Evolutionary conservation across 768 basidiomycete genomes (phyloP).

Genomic region (Phlebiopsis flavidoalba): DNA sequence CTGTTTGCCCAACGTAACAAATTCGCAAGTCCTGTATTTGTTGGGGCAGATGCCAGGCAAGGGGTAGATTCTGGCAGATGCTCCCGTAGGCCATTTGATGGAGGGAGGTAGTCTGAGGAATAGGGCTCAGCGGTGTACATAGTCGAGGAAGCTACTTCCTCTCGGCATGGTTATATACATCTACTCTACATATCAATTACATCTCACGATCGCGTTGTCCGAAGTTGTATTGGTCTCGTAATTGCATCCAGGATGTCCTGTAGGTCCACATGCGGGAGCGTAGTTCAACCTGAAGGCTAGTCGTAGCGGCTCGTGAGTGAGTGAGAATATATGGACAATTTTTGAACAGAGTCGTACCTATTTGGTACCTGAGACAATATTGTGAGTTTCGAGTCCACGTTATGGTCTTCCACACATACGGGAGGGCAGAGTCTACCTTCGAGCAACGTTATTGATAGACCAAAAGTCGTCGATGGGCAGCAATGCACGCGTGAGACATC

Average conservation of each 20-base stretch:
- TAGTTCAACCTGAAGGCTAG: constrained; percentile 74
- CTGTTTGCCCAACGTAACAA: constrained; percentile 74
- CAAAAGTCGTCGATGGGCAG: constrained; percentile 73
- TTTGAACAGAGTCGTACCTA: constrained; percentile 34
- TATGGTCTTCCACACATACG: constrained; percentile 37
- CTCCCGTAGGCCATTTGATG: constrained; percentile 78
- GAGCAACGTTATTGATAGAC: constrained; percentile 55
- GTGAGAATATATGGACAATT: neutral
- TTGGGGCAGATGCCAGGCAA: constrained; percentile 60
- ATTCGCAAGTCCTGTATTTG: constrained; percentile 47
- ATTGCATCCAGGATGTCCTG: constrained; percentile 51
- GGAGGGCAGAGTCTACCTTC: constrained; percentile 81
- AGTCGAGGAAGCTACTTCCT: no score
- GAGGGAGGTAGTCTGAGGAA: no score
- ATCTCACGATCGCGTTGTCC: constrained; percentile 30
- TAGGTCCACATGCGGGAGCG: constrained; percentile 77
- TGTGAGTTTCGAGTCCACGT: neutral
- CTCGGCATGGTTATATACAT: no score
- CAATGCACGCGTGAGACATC: constrained; percentile 76
- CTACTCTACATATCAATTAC: constrained; percentile 71
- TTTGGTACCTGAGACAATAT: constrained; percentile 55
- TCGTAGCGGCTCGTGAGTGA: neutral
- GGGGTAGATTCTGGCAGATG: constrained; percentile 87
- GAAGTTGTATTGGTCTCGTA: constrained; percentile 21
- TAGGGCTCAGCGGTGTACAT: no score